Evolutionary conservation across 805 yeast species (phyloP).

Genomic region (Geotrichum ghanense): DNA sequence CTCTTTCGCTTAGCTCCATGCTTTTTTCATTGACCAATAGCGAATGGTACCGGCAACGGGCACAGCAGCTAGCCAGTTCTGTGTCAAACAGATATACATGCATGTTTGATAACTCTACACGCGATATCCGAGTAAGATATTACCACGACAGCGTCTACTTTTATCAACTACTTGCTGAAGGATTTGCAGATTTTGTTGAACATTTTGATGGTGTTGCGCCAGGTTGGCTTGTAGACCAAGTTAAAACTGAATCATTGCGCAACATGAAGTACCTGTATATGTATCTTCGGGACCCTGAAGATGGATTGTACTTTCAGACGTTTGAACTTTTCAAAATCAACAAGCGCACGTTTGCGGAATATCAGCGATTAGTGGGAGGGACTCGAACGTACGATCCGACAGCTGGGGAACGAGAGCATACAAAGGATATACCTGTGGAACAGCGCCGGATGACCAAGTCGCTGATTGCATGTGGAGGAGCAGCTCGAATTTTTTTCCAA

Average conservation of each 20-base stretch:
- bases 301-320: conserved; percentile 47
- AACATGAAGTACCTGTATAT: conserved; percentile 47
- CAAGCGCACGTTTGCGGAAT: conserved; percentile 38
- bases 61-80: conserved; percentile 36
- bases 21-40: conserved; percentile 41
- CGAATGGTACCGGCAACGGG: conserved; percentile 34
- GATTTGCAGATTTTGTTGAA: conserved; percentile 52
- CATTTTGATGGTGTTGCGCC: conserved; percentile 33
- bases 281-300: conserved; percentile 44
- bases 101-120: conserved; percentile 53
- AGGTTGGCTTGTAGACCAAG: conserved; percentile 22
- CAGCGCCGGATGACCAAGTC: conserved; percentile 34
- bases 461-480: conserved; percentile 55
- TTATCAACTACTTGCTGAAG: conserved; percentile 53
- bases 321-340: conserved; percentile 48
- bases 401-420: conserved; percentile 37
- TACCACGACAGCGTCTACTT: conserved; percentile 58
- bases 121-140: conserved; percentile 38
- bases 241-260: conserved; percentile 35
- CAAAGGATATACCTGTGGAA: conserved; percentile 28
- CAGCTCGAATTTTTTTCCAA: conserved; percentile 60
- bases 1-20: conserved; percentile 42
- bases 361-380: conserved; percentile 44
- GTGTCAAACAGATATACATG: conserved; percentile 44
- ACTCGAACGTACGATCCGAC: conserved; percentile 38